Base-by-base conservation (phyloP, 2,329 filamentous ascomycete genomes). In the Lachnellula arida region DNA sequence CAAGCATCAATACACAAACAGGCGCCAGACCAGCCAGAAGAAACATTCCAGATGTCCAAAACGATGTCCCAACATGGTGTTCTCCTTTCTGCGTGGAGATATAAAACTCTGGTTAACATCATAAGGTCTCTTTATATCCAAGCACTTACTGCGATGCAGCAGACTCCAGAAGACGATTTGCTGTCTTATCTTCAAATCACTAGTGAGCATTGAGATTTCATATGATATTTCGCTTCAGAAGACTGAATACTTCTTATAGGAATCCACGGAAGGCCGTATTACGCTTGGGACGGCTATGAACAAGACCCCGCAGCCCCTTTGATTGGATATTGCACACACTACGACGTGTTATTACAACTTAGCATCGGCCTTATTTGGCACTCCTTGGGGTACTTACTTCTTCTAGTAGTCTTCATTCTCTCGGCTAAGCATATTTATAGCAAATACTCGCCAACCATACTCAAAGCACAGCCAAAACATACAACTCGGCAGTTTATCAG, bases 351-450 rank as follows among this genome's bases (percentile, higher is more conserved):
- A 5, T 68, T 49, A 39, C 63, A n/a, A 59, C 58, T 17, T 84
- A 80, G 81, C 81, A 85, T 66, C 77, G 81, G 5, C 76, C 80
- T 3, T 83, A 79, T 57, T 62, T 81, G 34, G 70, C 75, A 3
- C 70, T 82, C 8, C 81, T 74, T 52, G 81, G 84, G 73, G 78
- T 80, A 69, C 68, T 2, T 5, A 47, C 47, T 56, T 66, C 28
- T 57, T 67, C 7, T 68, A 66, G 6, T 19, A 23, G 32, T 23
- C 25, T 11, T 12, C 28, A 42, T 60, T 56, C n/a, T 11, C 15
- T 32, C 3, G 35, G n/a, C 53, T 58, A 39, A 44, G 39, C 9
- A 15, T 4, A 17, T 19, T 51, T 64, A 2, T 55, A 81, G 78
- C 81, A 84, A 77, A 65, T 72, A n/a, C 70, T 84, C 11, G 76